Evolutionary conservation across 495 filamentous ascomycete species (phyloP), one percentile per base, ranked within the genome.

Genomic region (Podospora pseudopauciseta): DNA sequence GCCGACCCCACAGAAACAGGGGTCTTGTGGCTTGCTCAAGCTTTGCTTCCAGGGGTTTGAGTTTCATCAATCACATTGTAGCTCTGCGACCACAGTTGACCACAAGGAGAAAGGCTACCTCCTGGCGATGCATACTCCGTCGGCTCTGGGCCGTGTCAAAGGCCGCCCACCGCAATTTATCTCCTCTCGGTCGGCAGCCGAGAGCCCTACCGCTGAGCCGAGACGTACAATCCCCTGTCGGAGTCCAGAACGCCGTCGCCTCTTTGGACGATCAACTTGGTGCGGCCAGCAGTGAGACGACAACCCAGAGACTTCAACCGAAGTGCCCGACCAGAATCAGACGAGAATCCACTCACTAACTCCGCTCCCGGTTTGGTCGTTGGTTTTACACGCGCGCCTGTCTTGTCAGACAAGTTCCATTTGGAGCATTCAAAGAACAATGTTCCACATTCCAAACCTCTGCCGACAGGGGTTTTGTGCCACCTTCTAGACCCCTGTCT

Each of bases 391-490:
- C 55, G 55, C 55, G 55, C 55, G 55, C 23, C 55, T 58, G 23
- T 58, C 23, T 56, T 20, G 55, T 57, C 54, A 57, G 18, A 57
- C 11, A 57, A 2, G 5, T 23, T 23, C 54, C 18, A 57, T 23
- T 23, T 23, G 23, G 23, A 23, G 23, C 23, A 23, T 23, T 1
- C 23, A 23, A 57, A 57, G 54, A 57, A 57, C 16, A 57, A 23
- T 39, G 53, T 64, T 61, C 68, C 65, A 65, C 69, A 67, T 64
- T 61, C 69, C 59, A 71, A 71, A 71, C 69, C 56, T 20, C 44
- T 20, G 32, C 61, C 57, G 65, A 65, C 69, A 67, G 56, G 69
- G 62, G 65, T 20, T 44, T 13, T 15, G 23, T 32, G 23, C 30
- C 55, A 15, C n/a, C 60, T 9, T 16, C 6, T 13, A 26, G 26